Conservation (phyloP, 208 protist genomes). For the Entamoeba dispar region DNA sequence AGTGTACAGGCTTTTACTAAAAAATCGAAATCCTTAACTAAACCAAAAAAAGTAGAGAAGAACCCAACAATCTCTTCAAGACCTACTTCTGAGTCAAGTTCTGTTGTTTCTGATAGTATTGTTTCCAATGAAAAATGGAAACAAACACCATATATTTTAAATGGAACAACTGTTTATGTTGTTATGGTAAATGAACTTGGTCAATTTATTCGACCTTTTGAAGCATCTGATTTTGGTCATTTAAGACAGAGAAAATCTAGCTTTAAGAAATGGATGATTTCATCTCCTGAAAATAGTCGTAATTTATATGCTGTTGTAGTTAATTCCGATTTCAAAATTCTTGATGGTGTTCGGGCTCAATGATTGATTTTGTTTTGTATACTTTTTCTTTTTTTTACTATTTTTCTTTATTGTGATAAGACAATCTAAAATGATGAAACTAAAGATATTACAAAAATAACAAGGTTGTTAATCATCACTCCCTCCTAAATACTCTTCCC, state of each 20-base stretch:
- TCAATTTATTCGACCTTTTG: not conserved
- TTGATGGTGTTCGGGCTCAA: not conserved
- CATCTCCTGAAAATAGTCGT: not conserved
- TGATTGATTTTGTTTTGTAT: too few relatives aligned
- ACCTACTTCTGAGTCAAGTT: too few relatives aligned
- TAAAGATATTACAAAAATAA: too few relatives aligned
- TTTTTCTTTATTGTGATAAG: too few relatives aligned
- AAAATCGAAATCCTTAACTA: too few relatives aligned
- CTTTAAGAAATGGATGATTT: not conserved
- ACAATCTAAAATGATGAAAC: too few relatives aligned
- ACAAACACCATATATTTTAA: not conserved
- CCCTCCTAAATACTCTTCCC: not conserved
- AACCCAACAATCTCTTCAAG: too few relatives aligned
- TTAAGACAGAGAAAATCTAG: not conserved
- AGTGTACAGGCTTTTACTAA: too few relatives aligned
- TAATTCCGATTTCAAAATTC: not conserved
- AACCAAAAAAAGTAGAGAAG: too few relatives aligned
- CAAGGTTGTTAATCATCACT: too few relatives aligned
- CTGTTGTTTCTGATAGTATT: too few relatives aligned
- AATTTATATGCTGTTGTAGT: not conserved
- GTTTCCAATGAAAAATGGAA: not conserved
- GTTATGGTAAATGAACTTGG: not conserved
- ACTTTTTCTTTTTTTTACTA: too few relatives aligned
- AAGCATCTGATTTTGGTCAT: not conserved
- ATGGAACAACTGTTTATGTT: not conserved